These are phyloP conservation scores for Penicillium frequentans DNA, from an alignment of 2,329 filamentous ascomycete genomes.

Conservation along the genomic window DNA sequence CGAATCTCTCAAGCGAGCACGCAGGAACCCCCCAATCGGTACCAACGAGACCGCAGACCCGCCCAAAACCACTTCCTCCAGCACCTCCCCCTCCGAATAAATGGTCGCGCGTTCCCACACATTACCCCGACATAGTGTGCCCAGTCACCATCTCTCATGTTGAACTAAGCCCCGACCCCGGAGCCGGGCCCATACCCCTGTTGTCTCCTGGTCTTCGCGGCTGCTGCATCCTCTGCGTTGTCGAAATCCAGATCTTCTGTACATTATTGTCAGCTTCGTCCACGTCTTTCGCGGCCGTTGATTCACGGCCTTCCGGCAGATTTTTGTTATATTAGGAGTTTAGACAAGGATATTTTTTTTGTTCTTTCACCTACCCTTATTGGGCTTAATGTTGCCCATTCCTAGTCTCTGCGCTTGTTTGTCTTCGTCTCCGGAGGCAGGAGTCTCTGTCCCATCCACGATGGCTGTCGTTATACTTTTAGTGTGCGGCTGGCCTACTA, in stretches of 20 bases:
- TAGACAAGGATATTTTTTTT: constrained; percentile 26
- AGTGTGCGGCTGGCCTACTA: constrained; percentile 32
- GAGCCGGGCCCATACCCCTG: constrained; percentile 58
- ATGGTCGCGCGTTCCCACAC: constrained; percentile 5
- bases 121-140: constrained; percentile 6
- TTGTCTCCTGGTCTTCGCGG: constrained; percentile 46
- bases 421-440: constrained; percentile 54
- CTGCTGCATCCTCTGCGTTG: constrained; percentile 38
- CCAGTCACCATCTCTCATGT: constrained; percentile 9
- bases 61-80: constrained; percentile 37
- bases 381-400: constrained; percentile 50
- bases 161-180: constrained; percentile 53
- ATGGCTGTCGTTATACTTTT: not conserved
- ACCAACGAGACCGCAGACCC: constrained; percentile 29
- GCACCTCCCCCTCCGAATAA: constrained; percentile 38
- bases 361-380: constrained; percentile 35
- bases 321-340: constrained; percentile 29
- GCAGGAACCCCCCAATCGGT: constrained; percentile 60
- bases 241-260: constrained; percentile 38
- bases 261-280: constrained; percentile 43
- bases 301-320: constrained; percentile 1
- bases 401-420: constrained; percentile 55
- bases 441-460: constrained; percentile 37
- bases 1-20: constrained; percentile 78
- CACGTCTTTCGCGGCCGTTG: constrained; percentile 9